These are phyloP conservation scores for Rhizopogon rudus DNA, from an alignment of 768 basidiomycete genomes.

Conservation along the genomic window DNA sequence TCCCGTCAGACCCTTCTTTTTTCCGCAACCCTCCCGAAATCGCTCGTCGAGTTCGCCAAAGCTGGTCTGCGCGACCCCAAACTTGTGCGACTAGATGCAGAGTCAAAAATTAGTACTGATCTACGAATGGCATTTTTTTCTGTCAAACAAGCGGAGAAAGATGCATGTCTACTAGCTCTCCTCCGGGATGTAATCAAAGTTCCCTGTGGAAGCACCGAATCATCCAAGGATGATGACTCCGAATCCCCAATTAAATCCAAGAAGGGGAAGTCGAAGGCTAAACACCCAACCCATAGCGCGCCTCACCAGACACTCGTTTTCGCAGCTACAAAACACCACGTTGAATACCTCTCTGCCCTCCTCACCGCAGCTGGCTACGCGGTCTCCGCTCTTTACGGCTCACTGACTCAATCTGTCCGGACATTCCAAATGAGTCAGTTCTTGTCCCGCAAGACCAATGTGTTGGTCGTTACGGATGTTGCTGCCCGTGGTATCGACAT, in stretches of 20 bases:
- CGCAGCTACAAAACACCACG: conserved; percentile 96
- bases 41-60: conserved; percentile 97
- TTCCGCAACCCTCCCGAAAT: conserved; percentile 93
- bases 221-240: conserved; percentile 21
- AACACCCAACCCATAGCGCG: conserved; percentile 44
- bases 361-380: conserved; percentile 80
- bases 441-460: conserved; percentile 68
- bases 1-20: conserved; percentile 91
- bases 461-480: conserved; percentile 96
- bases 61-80: conserved; percentile 93
- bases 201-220: conserved; percentile 44
- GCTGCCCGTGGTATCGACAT: conserved; percentile 99
- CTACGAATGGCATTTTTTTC: conserved; percentile 93
- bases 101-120: conserved; percentile 92
- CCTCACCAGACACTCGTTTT: conserved; percentile 94
- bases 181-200: conserved; percentile 86
- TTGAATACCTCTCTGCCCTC: conserved; percentile 85
- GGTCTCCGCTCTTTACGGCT: conserved; percentile 92
- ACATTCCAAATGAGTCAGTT: conserved; percentile 89
- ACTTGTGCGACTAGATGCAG: conserved; percentile 92
- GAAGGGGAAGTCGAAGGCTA: conserved; percentile 49
- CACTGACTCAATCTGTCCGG: conserved; percentile 89
- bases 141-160: conserved; percentile 90
- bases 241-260: conserved; percentile 32
- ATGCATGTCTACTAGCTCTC: conserved; percentile 80